Percentiles rank a stretch among this genome's conserved stretches.
phyloP scores from a whole-genome alignment of 305 asterid species.

The Salvia sclarea region DNA sequence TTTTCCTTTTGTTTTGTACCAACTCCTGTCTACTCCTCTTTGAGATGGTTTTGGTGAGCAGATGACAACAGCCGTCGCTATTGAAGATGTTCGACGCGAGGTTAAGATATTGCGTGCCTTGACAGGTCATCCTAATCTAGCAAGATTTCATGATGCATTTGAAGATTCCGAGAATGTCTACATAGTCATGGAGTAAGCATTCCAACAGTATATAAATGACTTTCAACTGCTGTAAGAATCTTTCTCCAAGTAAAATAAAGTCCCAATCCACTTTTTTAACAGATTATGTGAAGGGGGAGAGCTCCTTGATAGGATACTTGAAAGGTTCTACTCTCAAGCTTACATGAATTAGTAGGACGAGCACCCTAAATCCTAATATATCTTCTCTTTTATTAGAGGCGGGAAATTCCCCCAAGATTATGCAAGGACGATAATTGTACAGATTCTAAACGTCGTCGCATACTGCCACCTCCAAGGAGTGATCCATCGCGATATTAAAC shows the following conservation, averaged over 20 bases:
- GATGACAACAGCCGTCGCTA: conserved; percentile 68
- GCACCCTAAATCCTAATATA: neutral
- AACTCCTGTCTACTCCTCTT: neutral
- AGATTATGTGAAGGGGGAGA: conserved; percentile 83
- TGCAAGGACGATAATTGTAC: conserved; percentile 54
- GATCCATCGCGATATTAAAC: conserved; percentile 83
- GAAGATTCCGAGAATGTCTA: conserved; percentile 73
- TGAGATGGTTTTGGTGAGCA: conserved; percentile 32
- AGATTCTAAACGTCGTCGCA: conserved; percentile 66
- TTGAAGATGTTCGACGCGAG: conserved; percentile 74
- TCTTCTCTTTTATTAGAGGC: conserved; percentile 40
- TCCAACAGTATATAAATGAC: conserved; percentile 5
- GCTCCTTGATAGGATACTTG: conserved; percentile 64
- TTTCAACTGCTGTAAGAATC: neutral
- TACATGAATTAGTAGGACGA: neutral
- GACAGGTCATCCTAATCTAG: conserved; percentile 59
- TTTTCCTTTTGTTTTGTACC: neutral
- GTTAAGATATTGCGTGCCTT: conserved; percentile 62
- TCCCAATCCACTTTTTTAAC: conserved; percentile 14
- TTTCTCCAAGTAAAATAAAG: neutral
- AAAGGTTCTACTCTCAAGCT: conserved; percentile 47
- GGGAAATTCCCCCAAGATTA: conserved; percentile 65
- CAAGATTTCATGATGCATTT: conserved; percentile 59
- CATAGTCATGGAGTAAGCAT: conserved; percentile 75
- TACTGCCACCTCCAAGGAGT: conserved; percentile 83